Base-by-base conservation (phyloP, 768 basidiomycete genomes). In the Pleurotus tuber-regium region DNA sequence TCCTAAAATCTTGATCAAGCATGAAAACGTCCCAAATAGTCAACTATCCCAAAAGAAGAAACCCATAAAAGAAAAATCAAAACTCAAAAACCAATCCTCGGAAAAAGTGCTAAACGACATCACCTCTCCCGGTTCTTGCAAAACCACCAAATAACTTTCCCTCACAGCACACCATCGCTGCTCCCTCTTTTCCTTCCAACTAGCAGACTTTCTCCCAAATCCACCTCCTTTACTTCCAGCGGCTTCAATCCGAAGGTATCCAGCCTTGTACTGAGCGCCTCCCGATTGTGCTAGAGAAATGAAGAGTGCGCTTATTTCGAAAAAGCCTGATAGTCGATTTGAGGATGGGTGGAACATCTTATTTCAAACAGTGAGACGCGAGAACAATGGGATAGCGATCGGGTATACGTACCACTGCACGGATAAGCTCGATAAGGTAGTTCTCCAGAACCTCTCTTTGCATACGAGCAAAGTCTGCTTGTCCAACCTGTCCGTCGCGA, bases 311-410 rank as follows among this genome's bases (percentile, higher is more conserved):
- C 90, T 94, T 38, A 98, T 78, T 66, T 99, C 97, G 41, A 99
- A 78, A 68, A 98, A 99, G 4, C 85, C 85, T 35, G 87, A 84
- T 0, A 99, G 70, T 28, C 95, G 83, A 61, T 98, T 98, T 1
- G 92, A 80, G 18, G 92, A 84, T 1, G 95, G 92, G 61, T 94
- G 92, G 68, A 96, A 97, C 90, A 98, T 97, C 94, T 96, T 14
- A n/a, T n/a, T n/a, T n/a, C n/a, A n/a, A n/a, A n/a, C n/a, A n/a
- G n/a, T 43, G 12, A n/a, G 19, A 51, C 12, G 41, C 31, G 53
- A 52, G 12, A 43, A 52, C 19, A 5, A 12, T 31, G 25, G 1
- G 9, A 36, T 43, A 35, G 19, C 30, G 19, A 11, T 50, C 7
- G 24, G 11, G 24, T n/a, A 25, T 16, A 70, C 87, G 55, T 69